Percentiles rank a stretch among this genome's conserved stretches.
phyloP scores from a whole-genome alignment of 2,329 filamentous ascomycete species.

The Hypoxylon sp. region DNA sequence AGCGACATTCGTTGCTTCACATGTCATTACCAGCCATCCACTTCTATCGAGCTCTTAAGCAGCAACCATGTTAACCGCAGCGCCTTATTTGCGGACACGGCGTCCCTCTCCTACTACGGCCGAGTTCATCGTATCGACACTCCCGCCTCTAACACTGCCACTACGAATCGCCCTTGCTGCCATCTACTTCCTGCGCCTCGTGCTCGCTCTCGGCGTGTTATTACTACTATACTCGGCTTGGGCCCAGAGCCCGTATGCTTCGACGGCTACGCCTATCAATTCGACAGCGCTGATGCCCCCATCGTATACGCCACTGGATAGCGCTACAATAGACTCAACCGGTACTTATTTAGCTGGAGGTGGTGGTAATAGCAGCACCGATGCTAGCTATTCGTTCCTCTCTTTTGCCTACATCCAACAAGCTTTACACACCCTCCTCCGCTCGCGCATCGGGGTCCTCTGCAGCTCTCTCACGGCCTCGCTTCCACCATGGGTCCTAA shows the following conservation, averaged over 20 bases:
- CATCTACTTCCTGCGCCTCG: constrained; percentile 61
- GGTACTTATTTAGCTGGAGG: background rate
- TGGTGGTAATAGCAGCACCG: background rate
- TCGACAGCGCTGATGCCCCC: constrained; percentile 16
- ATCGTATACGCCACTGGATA: constrained; percentile 22
- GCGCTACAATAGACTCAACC: background rate
- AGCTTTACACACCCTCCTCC: constrained; percentile 36
- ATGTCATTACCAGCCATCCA: constrained; percentile 4
- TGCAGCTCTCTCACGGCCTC: constrained; percentile 54
- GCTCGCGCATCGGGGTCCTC: constrained; percentile 52
- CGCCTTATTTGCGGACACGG: constrained; percentile 72
- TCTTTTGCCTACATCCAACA: constrained; percentile 50
- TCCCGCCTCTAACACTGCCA: constrained; percentile 67
- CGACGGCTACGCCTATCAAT: background rate
- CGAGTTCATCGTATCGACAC: constrained; percentile 91
- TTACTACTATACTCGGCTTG: constrained; percentile 67
- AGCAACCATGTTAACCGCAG: constrained; percentile 71
- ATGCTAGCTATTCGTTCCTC: constrained; percentile 30
- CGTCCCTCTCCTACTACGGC: constrained; percentile 89
- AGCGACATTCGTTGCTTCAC: background rate
- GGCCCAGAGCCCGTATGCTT: constrained; percentile 49
- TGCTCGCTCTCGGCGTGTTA: constrained; percentile 59
- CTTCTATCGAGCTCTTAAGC: background rate
- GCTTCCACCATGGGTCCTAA: constrained; percentile 59
- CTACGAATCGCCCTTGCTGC: constrained; percentile 63